Conservation (phyloP, 2,329 filamentous ascomycete species). For the Lachnellula willkommii region DNA sequence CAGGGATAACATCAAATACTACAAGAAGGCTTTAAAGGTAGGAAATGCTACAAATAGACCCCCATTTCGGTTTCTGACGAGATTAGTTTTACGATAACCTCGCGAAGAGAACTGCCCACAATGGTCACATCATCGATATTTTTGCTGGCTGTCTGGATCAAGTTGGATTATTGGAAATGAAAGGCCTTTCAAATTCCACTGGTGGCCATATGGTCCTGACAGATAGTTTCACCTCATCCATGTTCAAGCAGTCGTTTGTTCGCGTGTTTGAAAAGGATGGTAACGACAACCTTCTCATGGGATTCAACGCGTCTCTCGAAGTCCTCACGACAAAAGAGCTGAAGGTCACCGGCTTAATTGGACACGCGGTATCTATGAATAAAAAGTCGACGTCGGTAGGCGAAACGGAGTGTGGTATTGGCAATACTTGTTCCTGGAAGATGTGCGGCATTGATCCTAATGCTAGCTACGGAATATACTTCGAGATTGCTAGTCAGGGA, state of each 20-base stretch:
- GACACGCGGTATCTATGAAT: conserved; percentile 92
- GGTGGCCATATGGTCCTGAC: conserved; percentile 98
- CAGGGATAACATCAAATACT: conserved; percentile 98
- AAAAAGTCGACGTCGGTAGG: conserved; percentile 97
- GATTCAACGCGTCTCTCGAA: conserved; percentile 93
- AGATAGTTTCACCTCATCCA: conserved; percentile 96
- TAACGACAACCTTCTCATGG: conserved; percentile 93
- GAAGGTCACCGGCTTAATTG: conserved; percentile 95
- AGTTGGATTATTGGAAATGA: conserved; percentile 96
- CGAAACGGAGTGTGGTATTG: conserved; percentile 96
- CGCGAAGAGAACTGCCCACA: conserved; percentile 90
- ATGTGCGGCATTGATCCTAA: conserved; percentile 97
- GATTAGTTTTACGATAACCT: conserved; percentile 84
- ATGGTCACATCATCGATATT: conserved; percentile 95
- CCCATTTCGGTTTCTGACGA: background rate
- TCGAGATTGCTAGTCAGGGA: conserved; percentile 92
- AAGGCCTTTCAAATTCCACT: conserved; percentile 90
- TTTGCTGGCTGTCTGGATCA: conserved; percentile 97
- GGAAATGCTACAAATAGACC: conserved; percentile 16
- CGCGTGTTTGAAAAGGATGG: conserved; percentile 96
- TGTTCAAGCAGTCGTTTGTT: conserved; percentile 98
- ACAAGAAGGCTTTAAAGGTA: conserved; percentile 97
- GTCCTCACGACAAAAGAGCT: conserved; percentile 96
- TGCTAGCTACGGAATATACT: conserved; percentile 93
- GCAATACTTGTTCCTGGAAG: conserved; percentile 98